Evolutionary conservation across 352 stramenopile species (phyloP), one percentile per base, ranked within the genome.

Genomic region (Phytophthora pistaciae): DNA sequence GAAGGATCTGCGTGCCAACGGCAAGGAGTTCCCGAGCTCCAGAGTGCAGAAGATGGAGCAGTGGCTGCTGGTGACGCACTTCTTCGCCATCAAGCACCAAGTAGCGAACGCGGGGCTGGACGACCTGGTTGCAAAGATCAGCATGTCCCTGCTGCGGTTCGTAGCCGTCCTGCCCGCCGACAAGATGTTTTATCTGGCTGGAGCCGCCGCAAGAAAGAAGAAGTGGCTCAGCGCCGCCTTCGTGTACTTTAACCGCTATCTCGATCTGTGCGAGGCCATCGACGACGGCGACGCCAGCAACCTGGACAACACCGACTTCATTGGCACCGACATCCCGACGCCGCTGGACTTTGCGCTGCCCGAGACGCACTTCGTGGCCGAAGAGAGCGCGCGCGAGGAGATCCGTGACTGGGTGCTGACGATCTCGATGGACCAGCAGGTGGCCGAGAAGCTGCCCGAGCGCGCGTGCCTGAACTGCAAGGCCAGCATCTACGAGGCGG

Each of bases 101-200:
- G 87, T 87, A 5, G 66, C 71, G n/a, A 73, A 61, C 9, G 85
- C 78, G 4, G 85, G 82, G 1, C 75, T 95, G 3, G 78, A 91
- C 16, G 89, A 95, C 48, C 59, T 96, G 20, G 85, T 80, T 0
- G 88, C 84, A 36, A 92, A 91, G 77, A 91, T 96, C 70, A 88
- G 74, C 68, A 96, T 96, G 86, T 90, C 86, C 53, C 77, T 99
- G 21, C 70, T 99, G 31, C 91, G 93, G 8, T 99, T 98, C 75
- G 86, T 93, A 33, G 63, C 75, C 11, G 64, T 98, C 8, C 75
- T 99, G 11, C 94, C 94, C 4, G 76, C 85, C n/a, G 96, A 99
- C 84, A 99, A 98, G 74, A 96, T 96, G 77, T 99, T 98, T 67
- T 98, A 91, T 70, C 73, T 97, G 42, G 96, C 96, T 2, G 95